Percentiles rank a stretch among this genome's conserved stretches.
Conservation (phyloP, 148 eudicot genomes). For the Nepenthes gracilis region DNA sequence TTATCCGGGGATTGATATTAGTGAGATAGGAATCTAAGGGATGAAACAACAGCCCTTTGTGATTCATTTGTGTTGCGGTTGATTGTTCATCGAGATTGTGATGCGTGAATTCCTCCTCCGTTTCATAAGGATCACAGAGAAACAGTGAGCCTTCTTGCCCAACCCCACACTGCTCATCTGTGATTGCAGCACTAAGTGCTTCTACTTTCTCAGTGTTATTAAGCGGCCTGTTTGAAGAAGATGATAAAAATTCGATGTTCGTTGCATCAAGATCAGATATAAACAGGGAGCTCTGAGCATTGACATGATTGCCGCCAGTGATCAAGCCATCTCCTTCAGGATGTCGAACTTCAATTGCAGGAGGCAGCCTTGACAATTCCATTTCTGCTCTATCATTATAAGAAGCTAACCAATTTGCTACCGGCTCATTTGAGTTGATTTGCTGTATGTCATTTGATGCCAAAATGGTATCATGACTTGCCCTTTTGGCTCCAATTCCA, state of each 20-base stretch:
- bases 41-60: slow-evolving; percentile 40
- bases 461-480: slow-evolving; percentile 14
- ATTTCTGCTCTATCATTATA: slow-evolving; percentile 26
- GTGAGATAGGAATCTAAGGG: slow-evolving; percentile 45
- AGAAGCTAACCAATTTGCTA: slow-evolving; percentile 34
- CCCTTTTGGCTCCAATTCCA: slow-evolving; percentile 20
- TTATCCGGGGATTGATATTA: slow-evolving; percentile 50
- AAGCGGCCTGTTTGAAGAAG: slow-evolving; percentile 15
- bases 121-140: slow-evolving; percentile 33
- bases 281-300: slow-evolving; percentile 20
- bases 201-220: slow-evolving; percentile 26
- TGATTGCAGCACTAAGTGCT: slow-evolving; percentile 20
- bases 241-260: slow-evolving; percentile 21
- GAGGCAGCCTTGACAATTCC: slow-evolving; percentile 22
- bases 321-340: slow-evolving; percentile 65
- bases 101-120: slow-evolving; percentile 38
- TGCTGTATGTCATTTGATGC: slow-evolving; percentile 19
- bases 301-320: slow-evolving; percentile 28
- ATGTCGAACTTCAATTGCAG: slow-evolving; percentile 28
- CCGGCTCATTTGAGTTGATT: slow-evolving; percentile 10
- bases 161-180: slow-evolving; percentile 25
- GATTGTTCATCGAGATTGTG: slow-evolving; percentile 40
- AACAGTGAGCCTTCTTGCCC: slow-evolving; percentile 32
- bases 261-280: slow-evolving; percentile 12
- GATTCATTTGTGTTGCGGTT: slow-evolving; percentile 42